phyloP scores from a whole-genome alignment of 1,284 basidiomycete species.

The Rhodofomes roseus region DNA sequence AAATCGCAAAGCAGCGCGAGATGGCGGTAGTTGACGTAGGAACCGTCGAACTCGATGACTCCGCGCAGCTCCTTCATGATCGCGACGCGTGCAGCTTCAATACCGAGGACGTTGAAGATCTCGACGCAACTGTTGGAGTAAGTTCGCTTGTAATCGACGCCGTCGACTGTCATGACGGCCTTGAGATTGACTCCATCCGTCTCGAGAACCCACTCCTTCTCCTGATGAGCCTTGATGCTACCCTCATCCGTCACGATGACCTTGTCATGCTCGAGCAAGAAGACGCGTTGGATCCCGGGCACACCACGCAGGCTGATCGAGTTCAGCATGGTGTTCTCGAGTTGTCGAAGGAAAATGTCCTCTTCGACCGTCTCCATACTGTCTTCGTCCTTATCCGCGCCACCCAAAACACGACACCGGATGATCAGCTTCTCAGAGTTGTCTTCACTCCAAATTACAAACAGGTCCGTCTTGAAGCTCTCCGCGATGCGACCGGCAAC shows the following conservation, averaged over 20 bases:
- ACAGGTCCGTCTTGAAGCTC: conserved; percentile 94
- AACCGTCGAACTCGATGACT: conserved; percentile 99
- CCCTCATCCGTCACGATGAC: conserved; percentile 66
- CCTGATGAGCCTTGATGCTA: conserved; percentile 52
- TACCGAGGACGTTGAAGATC: conserved; percentile 94
- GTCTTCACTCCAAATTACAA: conserved; percentile 99
- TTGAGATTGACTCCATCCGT: conserved; percentile 96
- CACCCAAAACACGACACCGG: conserved; percentile 91
- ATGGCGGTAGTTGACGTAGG: conserved; percentile 99
- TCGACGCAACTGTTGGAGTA: conserved; percentile 98
- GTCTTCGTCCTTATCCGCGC: conserved; percentile 89
- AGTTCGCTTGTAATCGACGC: conserved; percentile 89
- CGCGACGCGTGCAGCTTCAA: conserved; percentile 94
- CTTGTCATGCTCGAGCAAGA: conserved; percentile 89
- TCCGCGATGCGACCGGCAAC: conserved; percentile 93
- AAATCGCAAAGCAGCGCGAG: conserved; percentile 94
- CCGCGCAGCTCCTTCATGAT: conserved; percentile 90
- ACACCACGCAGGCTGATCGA: conserved; percentile 96
- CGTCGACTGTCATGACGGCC: conserved; percentile 91
- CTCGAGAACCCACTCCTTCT: conserved; percentile 95
- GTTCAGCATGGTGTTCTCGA: conserved; percentile 96
- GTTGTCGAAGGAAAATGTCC: conserved; percentile 93
- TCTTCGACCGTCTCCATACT: conserved; percentile 79
- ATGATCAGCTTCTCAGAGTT: conserved; percentile 97
- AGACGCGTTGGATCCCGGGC: conserved; percentile 87